Evolutionary conservation across 441 rosid genomes (phyloP).

Genomic region (Geranium incanum): DNA sequence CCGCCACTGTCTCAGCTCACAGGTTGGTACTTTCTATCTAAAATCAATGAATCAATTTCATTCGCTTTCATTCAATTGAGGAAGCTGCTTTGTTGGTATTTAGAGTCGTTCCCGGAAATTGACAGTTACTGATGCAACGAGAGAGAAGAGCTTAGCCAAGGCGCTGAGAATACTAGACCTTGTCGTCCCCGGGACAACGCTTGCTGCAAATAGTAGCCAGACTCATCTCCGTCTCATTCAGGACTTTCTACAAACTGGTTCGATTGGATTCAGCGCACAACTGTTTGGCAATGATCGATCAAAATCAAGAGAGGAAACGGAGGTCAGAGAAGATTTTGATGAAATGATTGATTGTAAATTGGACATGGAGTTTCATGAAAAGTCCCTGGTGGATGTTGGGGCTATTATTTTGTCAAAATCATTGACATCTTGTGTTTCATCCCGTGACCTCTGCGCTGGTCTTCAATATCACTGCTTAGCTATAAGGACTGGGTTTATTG

Average conservation of each 20-base stretch:
- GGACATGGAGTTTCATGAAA: no score
- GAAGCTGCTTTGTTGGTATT: background rate
- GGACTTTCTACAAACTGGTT: conserved; percentile 39
- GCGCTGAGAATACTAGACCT: conserved; percentile 47
- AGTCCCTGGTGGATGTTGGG: background rate
- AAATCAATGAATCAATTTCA: background rate
- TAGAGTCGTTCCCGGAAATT: background rate
- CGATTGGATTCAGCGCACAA: conserved; percentile 20
- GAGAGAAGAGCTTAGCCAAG: conserved; percentile 30
- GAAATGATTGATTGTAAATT: conserved; percentile 24
- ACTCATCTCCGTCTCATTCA: conserved; percentile 52
- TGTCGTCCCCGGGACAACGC: conserved; percentile 28
- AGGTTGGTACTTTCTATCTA: background rate
- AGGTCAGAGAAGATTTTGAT: conserved; percentile 25
- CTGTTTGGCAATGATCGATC: conserved; percentile 12
- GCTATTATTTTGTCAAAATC: conserved; percentile 45
- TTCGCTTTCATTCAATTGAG: background rate
- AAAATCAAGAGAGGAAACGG: conserved; percentile 10
- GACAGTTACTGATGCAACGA: conserved; percentile 11
- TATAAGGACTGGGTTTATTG: conserved; percentile 40
- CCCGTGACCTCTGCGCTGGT: conserved; percentile 41
- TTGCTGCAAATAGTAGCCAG: conserved; percentile 12
- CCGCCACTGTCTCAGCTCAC: background rate
- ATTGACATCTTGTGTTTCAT: conserved; percentile 45
- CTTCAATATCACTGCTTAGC: conserved; percentile 52